Evolutionary conservation across 495 filamentous ascomycete species (phyloP).

Genomic region (Tuber aestivum): DNA sequence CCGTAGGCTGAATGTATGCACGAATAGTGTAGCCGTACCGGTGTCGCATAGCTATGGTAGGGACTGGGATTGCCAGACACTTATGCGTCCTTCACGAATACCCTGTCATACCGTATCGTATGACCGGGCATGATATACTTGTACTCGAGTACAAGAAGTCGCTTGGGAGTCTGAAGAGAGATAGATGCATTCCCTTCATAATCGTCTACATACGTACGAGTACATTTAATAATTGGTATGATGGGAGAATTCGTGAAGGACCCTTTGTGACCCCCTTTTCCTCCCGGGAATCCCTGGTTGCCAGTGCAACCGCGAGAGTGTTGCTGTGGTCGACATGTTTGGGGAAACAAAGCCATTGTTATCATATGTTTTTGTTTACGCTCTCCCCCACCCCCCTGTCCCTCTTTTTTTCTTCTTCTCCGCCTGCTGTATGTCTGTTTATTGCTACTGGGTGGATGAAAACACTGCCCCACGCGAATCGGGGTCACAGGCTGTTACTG

Average conservation of each 20-base stretch:
- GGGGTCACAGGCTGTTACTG: not conserved
- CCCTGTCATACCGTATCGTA: not conserved
- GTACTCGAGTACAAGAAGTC: not conserved
- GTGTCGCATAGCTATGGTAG: too few species aligned
- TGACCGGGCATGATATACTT: not conserved
- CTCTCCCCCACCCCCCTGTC: not conserved
- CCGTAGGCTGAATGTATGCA: too few species aligned
- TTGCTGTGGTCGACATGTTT: not conserved
- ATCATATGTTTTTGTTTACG: not conserved
- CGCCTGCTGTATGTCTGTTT: not conserved
- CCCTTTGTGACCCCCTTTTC: not conserved
- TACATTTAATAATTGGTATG: not conserved
- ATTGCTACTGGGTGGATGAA: not conserved
- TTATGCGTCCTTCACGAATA: not conserved
- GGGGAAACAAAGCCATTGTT: not conserved
- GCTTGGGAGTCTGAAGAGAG: not conserved
- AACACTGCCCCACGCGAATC: not conserved
- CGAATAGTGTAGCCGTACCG: too few species aligned
- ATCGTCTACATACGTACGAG: not conserved
- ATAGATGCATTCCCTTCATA: not conserved
- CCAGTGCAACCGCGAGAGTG: not conserved
- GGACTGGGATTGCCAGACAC: constrained; percentile 6
- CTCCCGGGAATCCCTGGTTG: not conserved
- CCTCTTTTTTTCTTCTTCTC: not conserved
- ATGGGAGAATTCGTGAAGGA: not conserved